Evolutionary conservation across 352 stramenopile species (phyloP).

Genomic region (Phytopythium chamaehyphon): DNA sequence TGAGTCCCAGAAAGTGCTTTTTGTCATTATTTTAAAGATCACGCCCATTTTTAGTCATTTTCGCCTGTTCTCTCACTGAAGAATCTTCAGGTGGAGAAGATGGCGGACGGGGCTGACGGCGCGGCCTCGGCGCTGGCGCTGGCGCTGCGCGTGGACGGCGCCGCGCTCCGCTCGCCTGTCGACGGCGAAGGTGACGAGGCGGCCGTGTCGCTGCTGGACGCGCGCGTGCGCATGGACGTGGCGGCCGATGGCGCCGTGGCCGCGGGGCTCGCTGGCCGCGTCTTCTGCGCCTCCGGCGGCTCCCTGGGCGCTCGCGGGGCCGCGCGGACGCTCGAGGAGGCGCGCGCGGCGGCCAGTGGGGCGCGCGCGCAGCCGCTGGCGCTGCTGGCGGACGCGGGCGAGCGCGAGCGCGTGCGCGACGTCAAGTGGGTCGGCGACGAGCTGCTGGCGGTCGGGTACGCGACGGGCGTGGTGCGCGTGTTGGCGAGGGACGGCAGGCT

Average conservation of each 20-base stretch:
- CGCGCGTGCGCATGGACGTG: slow-evolving; percentile 47
- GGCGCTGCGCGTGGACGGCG: slow-evolving; percentile 21
- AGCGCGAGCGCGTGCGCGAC: slow-evolving; percentile 45
- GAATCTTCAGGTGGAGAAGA: too few relatives aligned
- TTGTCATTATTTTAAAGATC: too few relatives aligned
- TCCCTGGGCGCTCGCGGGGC: neutral
- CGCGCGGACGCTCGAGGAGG: slow-evolving; percentile 13
- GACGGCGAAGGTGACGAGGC: slow-evolving; percentile 1
- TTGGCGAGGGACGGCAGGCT: slow-evolving; percentile 47
- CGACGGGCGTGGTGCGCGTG: slow-evolving; percentile 54
- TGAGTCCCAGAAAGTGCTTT: too few relatives aligned
- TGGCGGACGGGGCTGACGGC: slow-evolving; percentile 5
- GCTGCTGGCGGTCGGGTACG: slow-evolving; percentile 50
- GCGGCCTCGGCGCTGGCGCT: slow-evolving; percentile 15
- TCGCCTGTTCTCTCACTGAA: too few relatives aligned
- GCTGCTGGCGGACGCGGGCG: slow-evolving; percentile 28
- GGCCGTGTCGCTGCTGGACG: slow-evolving; percentile 32
- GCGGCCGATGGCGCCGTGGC: slow-evolving; percentile 36
- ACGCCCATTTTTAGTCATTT: too few relatives aligned
- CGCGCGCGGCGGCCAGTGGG: slow-evolving; percentile 7
- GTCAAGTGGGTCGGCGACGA: slow-evolving; percentile 68
- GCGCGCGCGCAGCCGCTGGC: slow-evolving; percentile 1
- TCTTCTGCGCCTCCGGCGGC: slow-evolving; percentile 18
- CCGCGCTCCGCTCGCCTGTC: slow-evolving; percentile 4
- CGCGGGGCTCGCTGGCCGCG: slow-evolving; percentile 32